phyloP scores from a whole-genome alignment of 1,284 basidiomycete species.

The Lentinus polychrous region DNA sequence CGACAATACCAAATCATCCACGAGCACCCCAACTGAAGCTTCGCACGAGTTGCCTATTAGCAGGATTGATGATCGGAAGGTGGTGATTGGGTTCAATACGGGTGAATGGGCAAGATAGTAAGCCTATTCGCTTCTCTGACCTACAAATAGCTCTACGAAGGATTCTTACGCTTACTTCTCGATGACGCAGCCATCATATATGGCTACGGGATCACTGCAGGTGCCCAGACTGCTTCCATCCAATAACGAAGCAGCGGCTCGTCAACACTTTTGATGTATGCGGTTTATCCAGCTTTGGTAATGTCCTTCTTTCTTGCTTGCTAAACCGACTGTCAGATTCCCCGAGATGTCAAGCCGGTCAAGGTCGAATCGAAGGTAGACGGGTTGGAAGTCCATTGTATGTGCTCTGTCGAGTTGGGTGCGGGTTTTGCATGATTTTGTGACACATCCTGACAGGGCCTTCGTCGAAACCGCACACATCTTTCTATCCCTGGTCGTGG shows the following conservation, averaged over 20 bases:
- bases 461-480: slow-evolving; percentile 56
- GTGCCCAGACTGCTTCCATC: slow-evolving; percentile 84
- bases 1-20: too few species aligned
- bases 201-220: slow-evolving; percentile 87
- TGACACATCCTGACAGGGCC: slow-evolving; percentile 43
- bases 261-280: slow-evolving; percentile 78
- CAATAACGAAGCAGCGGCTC: slow-evolving; percentile 85
- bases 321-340: slow-evolving; percentile 46
- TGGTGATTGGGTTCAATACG: slow-evolving; percentile 64
- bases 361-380: slow-evolving; percentile 52
- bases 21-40: too few species aligned
- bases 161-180: not conserved
- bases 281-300: not conserved
- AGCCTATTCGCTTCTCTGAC: slow-evolving; percentile 20
- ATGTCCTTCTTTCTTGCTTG: not conserved
- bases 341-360: slow-evolving; percentile 62
- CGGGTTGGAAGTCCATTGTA: slow-evolving; percentile 68
- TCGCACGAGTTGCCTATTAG: slow-evolving; percentile 47
- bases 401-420: slow-evolving; percentile 16
- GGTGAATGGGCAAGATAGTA: slow-evolving; percentile 66
- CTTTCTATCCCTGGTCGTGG: slow-evolving; percentile 87
- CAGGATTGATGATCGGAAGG: slow-evolving; percentile 49
- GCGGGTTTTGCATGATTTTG: not conserved
- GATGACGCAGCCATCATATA: slow-evolving; percentile 49
- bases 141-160: not conserved